These are phyloP conservation scores for Carex cristatella DNA, from an alignment of 176 grass and related monocot genomes.

Conservation along the genomic window DNA sequence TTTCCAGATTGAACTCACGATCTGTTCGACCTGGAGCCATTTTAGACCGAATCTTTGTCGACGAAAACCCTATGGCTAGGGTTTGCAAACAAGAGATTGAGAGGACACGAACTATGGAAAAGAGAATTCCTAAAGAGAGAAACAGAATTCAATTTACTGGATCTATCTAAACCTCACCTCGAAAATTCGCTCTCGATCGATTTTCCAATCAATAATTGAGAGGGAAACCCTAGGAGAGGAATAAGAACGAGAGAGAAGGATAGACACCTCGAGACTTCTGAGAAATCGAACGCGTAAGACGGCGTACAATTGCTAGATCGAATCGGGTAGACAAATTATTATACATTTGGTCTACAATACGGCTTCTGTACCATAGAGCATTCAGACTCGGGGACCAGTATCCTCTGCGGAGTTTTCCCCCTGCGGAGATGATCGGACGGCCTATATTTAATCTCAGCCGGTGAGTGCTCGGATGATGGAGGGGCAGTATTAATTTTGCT, in stretches of 20 bases:
- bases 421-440: no score
- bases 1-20: neutral
- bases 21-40: conserved; percentile 17
- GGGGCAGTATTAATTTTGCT: neutral
- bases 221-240: neutral
- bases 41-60: neutral
- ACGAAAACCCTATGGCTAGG: neutral
- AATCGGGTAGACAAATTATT: neutral
- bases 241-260: neutral
- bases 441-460: no score
- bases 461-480: no score
- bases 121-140: neutral
- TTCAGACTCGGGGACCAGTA: neutral
- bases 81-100: neutral
- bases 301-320: neutral
- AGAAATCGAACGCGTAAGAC: neutral
- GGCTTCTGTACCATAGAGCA: neutral
- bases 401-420: no score
- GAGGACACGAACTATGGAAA: neutral
- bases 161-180: neutral
- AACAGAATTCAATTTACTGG: neutral
- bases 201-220: neutral
- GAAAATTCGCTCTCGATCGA: neutral
- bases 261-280: neutral
- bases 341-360: neutral